phyloP scores from a whole-genome alignment of 2,329 filamentous ascomycete genomes.

The Onygena corvina region DNA sequence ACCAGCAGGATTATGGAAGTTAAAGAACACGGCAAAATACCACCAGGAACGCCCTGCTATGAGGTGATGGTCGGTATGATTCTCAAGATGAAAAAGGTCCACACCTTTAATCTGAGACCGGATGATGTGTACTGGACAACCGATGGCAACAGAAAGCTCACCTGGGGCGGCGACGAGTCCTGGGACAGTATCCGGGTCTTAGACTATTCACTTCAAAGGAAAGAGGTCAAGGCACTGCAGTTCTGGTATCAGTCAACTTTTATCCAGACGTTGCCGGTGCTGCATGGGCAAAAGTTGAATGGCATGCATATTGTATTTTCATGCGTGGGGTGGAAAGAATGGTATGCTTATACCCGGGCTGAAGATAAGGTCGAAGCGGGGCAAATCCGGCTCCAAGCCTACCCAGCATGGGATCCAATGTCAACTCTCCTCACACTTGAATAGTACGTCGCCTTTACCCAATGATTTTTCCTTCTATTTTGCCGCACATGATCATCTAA shows the following conservation, averaged over 20 bases:
- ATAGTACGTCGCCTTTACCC: too few species aligned
- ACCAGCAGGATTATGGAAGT: constrained; percentile 6
- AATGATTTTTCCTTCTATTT: too few species aligned
- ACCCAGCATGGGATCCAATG: too few species aligned
- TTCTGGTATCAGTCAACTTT: background rate
- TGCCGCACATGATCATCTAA: too few species aligned
- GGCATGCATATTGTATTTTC: too few species aligned
- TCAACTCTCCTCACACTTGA: too few species aligned
- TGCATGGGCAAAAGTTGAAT: too few species aligned
- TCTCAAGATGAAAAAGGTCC: constrained; percentile 4
- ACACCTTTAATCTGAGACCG: background rate
- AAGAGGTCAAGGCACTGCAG: background rate
- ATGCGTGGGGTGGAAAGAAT: too few species aligned
- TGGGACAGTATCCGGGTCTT: background rate
- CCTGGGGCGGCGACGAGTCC: background rate
- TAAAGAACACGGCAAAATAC: constrained; percentile 1
- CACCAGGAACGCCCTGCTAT: constrained; percentile 1
- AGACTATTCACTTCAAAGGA: background rate
- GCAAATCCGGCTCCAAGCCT: too few species aligned
- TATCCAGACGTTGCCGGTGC: too few species aligned
- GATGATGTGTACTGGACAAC: background rate
- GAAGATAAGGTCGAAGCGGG: too few species aligned
- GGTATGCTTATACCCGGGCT: too few species aligned
- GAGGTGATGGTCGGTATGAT: background rate
- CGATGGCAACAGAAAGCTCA: background rate